Percentiles rank a stretch among this genome's conserved stretches.
Evolutionary conservation across 805 yeast species (phyloP).

Genomic region (Maudiozyma barnettii): DNA sequence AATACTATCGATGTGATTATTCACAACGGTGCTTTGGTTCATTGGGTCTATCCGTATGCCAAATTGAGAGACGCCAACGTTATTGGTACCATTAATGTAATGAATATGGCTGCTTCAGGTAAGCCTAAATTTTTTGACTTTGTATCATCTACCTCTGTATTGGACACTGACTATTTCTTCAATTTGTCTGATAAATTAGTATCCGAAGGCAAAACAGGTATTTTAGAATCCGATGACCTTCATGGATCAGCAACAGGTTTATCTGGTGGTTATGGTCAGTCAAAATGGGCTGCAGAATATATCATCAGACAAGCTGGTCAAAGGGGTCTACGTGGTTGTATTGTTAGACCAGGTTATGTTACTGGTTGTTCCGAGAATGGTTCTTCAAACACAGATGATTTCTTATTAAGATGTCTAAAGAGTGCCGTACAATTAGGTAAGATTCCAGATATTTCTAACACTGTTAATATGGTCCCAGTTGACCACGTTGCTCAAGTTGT

Average conservation of each 20-base stretch:
- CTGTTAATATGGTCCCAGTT: slow-evolving; percentile 94
- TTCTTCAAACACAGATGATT: slow-evolving; percentile 92
- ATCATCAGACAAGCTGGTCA: slow-evolving; percentile 81
- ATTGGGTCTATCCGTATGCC: slow-evolving; percentile 95
- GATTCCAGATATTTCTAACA: slow-evolving; percentile 77
- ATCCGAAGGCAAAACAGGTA: slow-evolving; percentile 57
- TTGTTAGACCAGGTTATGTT: slow-evolving; percentile 93
- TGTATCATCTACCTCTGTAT: slow-evolving; percentile 90
- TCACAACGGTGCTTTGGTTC: slow-evolving; percentile 97
- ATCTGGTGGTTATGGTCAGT: slow-evolving; percentile 92
- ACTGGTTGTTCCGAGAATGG: slow-evolving; percentile 82
- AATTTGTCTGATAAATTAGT: slow-evolving; percentile 62
- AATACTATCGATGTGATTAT: slow-evolving; percentile 67
- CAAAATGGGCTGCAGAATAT: slow-evolving; percentile 95
- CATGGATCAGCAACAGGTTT: slow-evolving; percentile 74
- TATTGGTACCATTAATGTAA: slow-evolving; percentile 71
- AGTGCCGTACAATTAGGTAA: slow-evolving; percentile 85
- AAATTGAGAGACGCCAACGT: slow-evolving; percentile 91
- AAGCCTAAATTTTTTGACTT: slow-evolving; percentile 81
- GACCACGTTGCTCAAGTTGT: slow-evolving; percentile 94
- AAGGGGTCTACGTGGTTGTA: slow-evolving; percentile 77
- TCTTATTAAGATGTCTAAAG: slow-evolving; percentile 86
- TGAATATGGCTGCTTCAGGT: slow-evolving; percentile 57
- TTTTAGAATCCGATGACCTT: slow-evolving; percentile 76
- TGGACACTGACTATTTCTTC: slow-evolving; percentile 77